These are phyloP conservation scores for Eucalyptus microcorys DNA, from an alignment of 345 rosid species.

Conservation along the genomic window DNA sequence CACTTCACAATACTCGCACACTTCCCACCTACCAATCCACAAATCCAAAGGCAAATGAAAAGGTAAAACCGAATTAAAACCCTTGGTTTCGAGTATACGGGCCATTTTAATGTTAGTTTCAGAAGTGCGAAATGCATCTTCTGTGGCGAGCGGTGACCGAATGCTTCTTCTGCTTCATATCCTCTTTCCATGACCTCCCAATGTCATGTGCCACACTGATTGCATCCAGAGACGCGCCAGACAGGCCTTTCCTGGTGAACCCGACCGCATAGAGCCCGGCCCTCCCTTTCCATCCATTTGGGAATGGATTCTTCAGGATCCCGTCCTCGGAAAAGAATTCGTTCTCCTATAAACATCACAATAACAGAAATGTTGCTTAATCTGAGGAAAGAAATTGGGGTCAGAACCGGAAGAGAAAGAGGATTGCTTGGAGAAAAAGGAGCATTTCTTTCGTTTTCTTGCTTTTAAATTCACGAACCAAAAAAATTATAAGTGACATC, in stretches of 20 bases:
- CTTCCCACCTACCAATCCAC: neutral
- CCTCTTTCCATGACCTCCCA: constrained; percentile 58
- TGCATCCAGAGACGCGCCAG: constrained; percentile 77
- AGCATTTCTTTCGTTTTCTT: neutral
- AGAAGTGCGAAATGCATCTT: constrained; percentile 73
- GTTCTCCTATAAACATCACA: constrained; percentile 32
- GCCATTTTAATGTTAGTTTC: neutral
- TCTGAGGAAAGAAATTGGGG: neutral
- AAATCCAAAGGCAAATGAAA: neutral
- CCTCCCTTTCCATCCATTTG: constrained; percentile 85
- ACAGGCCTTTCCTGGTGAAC: constrained; percentile 78
- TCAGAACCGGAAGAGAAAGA: neutral
- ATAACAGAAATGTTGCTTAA: neutral
- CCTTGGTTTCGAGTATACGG: neutral
- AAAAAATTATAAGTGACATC: neutral
- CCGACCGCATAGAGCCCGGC: constrained; percentile 85
- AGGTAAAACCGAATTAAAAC: neutral
- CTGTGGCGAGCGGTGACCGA: constrained; percentile 44
- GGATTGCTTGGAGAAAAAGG: neutral
- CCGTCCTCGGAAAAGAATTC: constrained; percentile 74
- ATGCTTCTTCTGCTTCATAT: constrained; percentile 46
- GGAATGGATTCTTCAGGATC: constrained; percentile 58
- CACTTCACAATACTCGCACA: neutral
- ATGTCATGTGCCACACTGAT: constrained; percentile 58
- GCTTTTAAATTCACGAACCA: neutral